Evolutionary conservation across 1,284 basidiomycete genomes (phyloP), one percentile per base, ranked within the genome.

Genomic region (Sporisorium reilianum): DNA sequence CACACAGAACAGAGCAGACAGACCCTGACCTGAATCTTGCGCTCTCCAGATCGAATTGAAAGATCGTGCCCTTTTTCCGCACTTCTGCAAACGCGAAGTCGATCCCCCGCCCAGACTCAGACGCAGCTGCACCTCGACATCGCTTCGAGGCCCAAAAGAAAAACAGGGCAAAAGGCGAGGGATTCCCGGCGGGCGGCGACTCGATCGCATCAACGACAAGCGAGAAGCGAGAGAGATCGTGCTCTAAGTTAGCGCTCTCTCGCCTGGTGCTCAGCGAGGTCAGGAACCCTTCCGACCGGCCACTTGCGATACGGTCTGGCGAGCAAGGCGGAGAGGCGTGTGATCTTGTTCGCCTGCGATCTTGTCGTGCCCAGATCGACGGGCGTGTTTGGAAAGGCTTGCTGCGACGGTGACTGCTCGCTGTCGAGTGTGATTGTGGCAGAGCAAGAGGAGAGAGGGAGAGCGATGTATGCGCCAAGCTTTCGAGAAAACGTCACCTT

Each of bases 71-170:
- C n/a, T n/a, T n/a, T n/a, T n/a, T n/a, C n/a, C n/a, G n/a, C n/a
- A 30, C 9, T 34, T 5, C 42, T 26, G 42, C 42, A 45, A 45
- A 45, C 16, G 45, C 46, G 28, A 28, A 48, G 46, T 48, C 46
- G 46, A 48, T 48, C 46, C 46, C 46, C 46, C 46, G 26, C 26
- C 25, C 23, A 5, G 16, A 46, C 5, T 12, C 22, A 44, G 9
- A 6, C 23, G 45, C 42, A 48, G 20, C 28, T 48, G 46, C 46
- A 48, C 28, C 46, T 48, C 46, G 46, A 48, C 26, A 48, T 48
- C 28, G 46, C 26, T 7, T 32, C 16, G 23, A 45, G 23, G 18
- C n/a, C n/a, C n/a, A n/a, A n/a, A n/a, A n/a, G n/a, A 23, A 34
- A 34, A 34, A 14, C n/a, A 38, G 14, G 3, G 12, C 6, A 36